A percentile compares a stretch with the other conserved stretches of the same genome.
These are phyloP conservation scores for Obba rivulosa DNA, from an alignment of 768 basidiomycete species.

Conservation along the genomic window DNA sequence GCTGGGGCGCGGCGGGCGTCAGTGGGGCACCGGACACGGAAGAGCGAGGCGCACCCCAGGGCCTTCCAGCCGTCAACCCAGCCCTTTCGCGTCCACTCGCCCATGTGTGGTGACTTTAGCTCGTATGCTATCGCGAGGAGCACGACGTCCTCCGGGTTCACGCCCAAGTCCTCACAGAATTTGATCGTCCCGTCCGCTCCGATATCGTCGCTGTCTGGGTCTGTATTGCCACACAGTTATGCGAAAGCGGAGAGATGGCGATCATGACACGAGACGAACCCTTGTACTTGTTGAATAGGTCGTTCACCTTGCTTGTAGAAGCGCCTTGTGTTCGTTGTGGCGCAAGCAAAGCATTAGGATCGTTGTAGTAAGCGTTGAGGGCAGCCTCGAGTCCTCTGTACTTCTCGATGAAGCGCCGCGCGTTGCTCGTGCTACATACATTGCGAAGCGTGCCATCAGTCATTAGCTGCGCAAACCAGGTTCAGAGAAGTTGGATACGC, in stretches of 20 bases:
- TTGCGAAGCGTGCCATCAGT: neutral
- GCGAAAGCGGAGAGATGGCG: neutral
- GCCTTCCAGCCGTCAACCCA: constrained; percentile 82
- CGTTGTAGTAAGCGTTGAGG: constrained; percentile 66
- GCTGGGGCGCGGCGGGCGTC: constrained; percentile 28
- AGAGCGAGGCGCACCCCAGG: constrained; percentile 46
- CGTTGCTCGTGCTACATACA: constrained; percentile 40
- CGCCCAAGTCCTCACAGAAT: constrained; percentile 63
- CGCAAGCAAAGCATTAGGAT: constrained; percentile 29
- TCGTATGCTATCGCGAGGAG: constrained; percentile 79
- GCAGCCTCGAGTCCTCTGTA: constrained; percentile 69
- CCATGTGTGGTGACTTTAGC: constrained; percentile 68
- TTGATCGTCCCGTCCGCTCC: constrained; percentile 75
- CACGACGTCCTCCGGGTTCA: constrained; percentile 78
- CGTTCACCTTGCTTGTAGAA: constrained; percentile 30
- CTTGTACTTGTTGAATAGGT: constrained; percentile 39
- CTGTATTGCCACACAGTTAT: constrained; percentile 24
- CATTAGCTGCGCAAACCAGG: neutral
- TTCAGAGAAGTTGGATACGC: constrained; percentile 27
- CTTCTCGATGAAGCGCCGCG: constrained; percentile 63
- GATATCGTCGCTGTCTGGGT: constrained; percentile 58
- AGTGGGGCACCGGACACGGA: neutral
- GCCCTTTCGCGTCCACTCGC: constrained; percentile 61
- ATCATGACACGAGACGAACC: constrained; percentile 22
- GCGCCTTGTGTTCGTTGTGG: constrained; percentile 10